A percentile compares a stretch with the other conserved stretches of the same genome.
phyloP scores from a whole-genome alignment of 768 basidiomycete species.

The Amanita rimosa region DNA sequence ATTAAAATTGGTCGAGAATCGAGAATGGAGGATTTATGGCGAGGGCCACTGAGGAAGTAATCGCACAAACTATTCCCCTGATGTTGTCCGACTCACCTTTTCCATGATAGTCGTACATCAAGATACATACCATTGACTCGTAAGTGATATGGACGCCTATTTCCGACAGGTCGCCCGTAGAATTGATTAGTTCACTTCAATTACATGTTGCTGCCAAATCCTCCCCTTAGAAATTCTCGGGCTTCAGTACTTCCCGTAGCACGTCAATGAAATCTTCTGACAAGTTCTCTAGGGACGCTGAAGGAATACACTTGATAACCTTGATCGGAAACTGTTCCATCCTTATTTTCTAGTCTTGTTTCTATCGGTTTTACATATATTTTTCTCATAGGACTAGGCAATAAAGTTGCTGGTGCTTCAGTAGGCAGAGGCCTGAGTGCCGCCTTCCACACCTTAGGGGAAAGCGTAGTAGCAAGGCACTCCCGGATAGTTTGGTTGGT shows the following conservation, averaged over 20 bases:
- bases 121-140: not conserved
- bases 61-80: too few relatives aligned
- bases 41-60: too few relatives aligned
- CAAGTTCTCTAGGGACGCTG: not conserved
- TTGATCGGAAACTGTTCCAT: not conserved
- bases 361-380: too few relatives aligned
- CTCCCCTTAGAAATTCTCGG: not conserved
- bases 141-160: not conserved
- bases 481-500: not conserved
- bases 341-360: too few relatives aligned
- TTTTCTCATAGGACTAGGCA: not conserved
- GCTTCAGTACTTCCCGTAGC: not conserved
- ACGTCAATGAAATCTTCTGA: not conserved
- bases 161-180: not conserved
- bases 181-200: not conserved
- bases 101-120: too few relatives aligned
- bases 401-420: not conserved
- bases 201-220: not conserved
- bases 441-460: too few relatives aligned
- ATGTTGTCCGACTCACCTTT: too few relatives aligned
- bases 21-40: too few relatives aligned
- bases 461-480: too few relatives aligned
- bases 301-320: not conserved
- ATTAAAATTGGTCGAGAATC: too few relatives aligned
- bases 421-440: not conserved